Conservation (phyloP, 768 basidiomycete genomes). For the Dioszegia hungarica region DNA sequence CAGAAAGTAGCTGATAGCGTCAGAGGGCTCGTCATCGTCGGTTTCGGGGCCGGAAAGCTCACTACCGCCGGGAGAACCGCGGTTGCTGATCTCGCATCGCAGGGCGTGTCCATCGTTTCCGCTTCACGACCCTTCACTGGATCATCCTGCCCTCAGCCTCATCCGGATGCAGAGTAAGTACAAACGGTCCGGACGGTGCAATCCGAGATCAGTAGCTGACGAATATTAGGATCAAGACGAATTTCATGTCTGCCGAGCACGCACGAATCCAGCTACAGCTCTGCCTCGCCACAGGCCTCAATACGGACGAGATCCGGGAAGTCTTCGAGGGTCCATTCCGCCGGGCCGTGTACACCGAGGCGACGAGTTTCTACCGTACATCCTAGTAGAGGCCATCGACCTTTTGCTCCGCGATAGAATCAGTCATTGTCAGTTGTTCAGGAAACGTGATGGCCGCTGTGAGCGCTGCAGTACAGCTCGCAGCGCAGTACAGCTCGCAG, state of each 20-base stretch:
- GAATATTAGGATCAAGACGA: conserved; percentile 22
- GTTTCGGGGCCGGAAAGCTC: conserved; percentile 26
- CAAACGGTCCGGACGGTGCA: too few species aligned
- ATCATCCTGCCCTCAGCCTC: conserved; percentile 8
- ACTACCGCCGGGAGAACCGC: conserved; percentile 6
- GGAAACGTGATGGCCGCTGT: too few species aligned
- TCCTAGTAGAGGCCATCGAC: background rate
- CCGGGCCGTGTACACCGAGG: background rate
- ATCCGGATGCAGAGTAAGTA: background rate
- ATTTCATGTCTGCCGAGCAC: conserved; percentile 32
- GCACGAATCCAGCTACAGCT: conserved; percentile 33
- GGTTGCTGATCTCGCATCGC: conserved; percentile 1
- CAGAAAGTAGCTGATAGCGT: background rate
- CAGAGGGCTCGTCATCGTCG: conserved; percentile 31
- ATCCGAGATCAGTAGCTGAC: background rate
- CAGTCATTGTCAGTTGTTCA: too few species aligned
- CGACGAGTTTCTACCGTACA: background rate
- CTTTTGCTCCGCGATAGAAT: too few species aligned
- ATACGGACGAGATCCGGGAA: background rate
- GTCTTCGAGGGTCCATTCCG: conserved; percentile 3
- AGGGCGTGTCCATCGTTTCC: conserved; percentile 25
- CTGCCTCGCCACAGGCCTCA: conserved; percentile 20
- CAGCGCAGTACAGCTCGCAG: too few species aligned
- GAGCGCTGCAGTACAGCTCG: too few species aligned
- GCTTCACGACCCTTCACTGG: conserved; percentile 17